A percentile compares a stretch with the other conserved stretches of the same genome.
Evolutionary conservation across 169 alveolate genomes (phyloP).

Genomic region (Amoebophrya sp.): DNA sequence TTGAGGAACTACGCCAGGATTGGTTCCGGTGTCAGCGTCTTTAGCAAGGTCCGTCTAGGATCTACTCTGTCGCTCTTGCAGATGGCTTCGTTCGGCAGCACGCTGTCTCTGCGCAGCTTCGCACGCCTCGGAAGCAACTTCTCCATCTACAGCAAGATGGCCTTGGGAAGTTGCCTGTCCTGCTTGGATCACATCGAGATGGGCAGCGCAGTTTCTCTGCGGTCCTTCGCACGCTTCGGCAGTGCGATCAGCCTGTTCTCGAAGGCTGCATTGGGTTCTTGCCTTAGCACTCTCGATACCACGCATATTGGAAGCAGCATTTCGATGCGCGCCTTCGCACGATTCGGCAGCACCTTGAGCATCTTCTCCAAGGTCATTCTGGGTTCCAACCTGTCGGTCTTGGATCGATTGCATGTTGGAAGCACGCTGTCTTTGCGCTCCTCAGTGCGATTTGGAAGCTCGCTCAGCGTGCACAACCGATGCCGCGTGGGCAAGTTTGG

Average conservation of each 20-base stretch:
- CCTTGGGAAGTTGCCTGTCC: not conserved
- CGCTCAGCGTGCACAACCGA: not conserved
- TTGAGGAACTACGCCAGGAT: slow-evolving; percentile 5
- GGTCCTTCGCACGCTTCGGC: slow-evolving; percentile 20
- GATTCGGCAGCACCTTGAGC: slow-evolving; percentile 18
- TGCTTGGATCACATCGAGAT: not conserved
- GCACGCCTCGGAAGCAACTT: slow-evolving; percentile 17
- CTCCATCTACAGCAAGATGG: not conserved
- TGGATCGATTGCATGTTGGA: not conserved
- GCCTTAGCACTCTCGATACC: not conserved
- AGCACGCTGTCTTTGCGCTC: not conserved
- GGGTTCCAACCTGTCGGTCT: not conserved
- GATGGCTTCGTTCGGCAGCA: not conserved
- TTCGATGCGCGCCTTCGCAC: not conserved
- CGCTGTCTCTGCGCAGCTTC: slow-evolving; percentile 25
- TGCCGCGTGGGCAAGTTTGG: not conserved
- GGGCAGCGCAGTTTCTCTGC: slow-evolving; percentile 10
- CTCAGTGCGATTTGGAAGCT: slow-evolving; percentile 17
- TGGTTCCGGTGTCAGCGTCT: slow-evolving; percentile 5
- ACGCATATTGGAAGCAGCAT: not conserved
- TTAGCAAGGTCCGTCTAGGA: not conserved
- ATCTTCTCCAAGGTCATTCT: not conserved
- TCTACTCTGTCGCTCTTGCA: not conserved
- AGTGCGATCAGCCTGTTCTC: not conserved
- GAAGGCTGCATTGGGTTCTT: not conserved